Base-by-base conservation (phyloP, 163 green algal species). In the Chlamydomonas reinhardtii region DNA sequence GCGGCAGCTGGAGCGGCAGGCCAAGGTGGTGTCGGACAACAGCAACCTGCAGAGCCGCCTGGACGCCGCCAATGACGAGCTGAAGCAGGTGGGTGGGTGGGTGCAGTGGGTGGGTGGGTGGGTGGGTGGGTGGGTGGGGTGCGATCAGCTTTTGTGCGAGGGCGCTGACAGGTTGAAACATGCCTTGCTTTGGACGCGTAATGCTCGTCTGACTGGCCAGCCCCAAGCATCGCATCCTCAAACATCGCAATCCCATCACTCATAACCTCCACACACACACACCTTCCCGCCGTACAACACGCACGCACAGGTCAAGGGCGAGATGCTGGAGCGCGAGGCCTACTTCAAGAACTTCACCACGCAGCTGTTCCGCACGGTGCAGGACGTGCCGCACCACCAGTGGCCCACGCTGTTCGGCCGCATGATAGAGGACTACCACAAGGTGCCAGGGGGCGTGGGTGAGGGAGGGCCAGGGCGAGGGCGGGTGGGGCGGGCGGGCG, bases 301-400 rank as follows among this genome's bases (percentile, higher is more conserved):
- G 6, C 25, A 20, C 54, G 8, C 32, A 0, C 70, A 74, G 39
- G 66, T 86, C 71, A 89, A 89, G 71, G 77, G 70, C 27, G 70
- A 68, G 32, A 64, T 83, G 37, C 69, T 76, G 76, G 70, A 90
- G 74, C 72, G 75, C 39, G 79, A 85, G 48, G 86, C 65, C 1
- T 90, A 90, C 86, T 90, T 85, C 62, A 79, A 74, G 39, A 90
- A 90, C 79, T 90, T 90, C 74, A 87, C 86, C 32, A 87, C 66
- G 5, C 86, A 90, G 73, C 79, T 90, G 8, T 90, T 87, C 77
- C 70, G 79, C 43, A 84, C 76, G 24, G 32, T 84, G 12, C 86
- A 87, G 52, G 83, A 84, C 25, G 86, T 90, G 32, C 79, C 79
- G 14, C 70, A 74, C 31, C 72, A 84, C 9, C 59, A 87, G 70